Percentiles rank a stretch among this genome's conserved stretches.
Evolutionary conservation across 495 filamentous ascomycete genomes (phyloP).

Genomic region (Hyaloscypha hepaticicola): DNA sequence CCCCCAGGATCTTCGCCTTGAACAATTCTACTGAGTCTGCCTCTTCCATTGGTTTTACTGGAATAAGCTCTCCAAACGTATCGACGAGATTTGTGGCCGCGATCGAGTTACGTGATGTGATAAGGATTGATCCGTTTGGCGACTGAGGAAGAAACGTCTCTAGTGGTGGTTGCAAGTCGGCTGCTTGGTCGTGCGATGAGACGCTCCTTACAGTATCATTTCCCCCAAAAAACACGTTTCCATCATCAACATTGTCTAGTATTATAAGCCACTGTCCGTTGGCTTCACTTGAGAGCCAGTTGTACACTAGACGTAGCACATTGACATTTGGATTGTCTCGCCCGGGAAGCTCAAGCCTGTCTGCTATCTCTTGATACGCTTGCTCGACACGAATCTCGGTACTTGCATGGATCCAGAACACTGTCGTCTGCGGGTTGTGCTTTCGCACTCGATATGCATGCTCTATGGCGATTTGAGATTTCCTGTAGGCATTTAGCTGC

Average conservation of each 20-base stretch:
- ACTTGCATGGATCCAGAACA: constrained; percentile 48
- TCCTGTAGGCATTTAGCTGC: too few species aligned
- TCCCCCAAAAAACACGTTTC: constrained; percentile 30
- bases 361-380: constrained; percentile 43
- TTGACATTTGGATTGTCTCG: constrained; percentile 35
- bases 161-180: too few species aligned
- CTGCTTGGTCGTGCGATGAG: not conserved
- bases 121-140: constrained; percentile 9
- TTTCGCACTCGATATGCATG: constrained; percentile 38
- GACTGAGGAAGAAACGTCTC: not conserved
- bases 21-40: not conserved
- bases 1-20: not conserved
- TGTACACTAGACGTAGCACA: constrained; percentile 36
- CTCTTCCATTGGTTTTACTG: not conserved
- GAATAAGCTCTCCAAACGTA: not conserved
- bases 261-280: constrained; percentile 47
- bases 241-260: constrained; percentile 52
- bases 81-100: not conserved
- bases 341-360: constrained; percentile 32
- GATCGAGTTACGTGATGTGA: not conserved
- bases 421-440: constrained; percentile 29
- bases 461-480: constrained; percentile 53
- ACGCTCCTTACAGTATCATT: not conserved
- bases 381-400: constrained; percentile 39
- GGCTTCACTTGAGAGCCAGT: constrained; percentile 37